Evolutionary conservation across 148 eudicot genomes (phyloP).

Genomic region (Rhododendron kiyosumense): DNA sequence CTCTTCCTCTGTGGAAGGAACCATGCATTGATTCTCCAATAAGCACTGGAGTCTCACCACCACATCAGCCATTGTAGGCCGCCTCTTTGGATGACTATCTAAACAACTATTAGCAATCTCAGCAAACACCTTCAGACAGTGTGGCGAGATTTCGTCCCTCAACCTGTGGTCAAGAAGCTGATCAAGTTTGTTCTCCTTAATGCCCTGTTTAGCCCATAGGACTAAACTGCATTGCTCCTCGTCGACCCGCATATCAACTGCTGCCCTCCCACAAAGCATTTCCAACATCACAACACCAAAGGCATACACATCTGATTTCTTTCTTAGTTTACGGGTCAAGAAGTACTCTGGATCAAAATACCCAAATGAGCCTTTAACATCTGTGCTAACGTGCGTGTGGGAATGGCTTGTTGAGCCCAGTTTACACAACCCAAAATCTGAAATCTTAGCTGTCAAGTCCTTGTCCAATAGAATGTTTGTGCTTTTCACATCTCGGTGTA

Average conservation of each 20-base stretch:
- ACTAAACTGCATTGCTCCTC: background rate
- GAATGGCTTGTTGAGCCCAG: constrained; percentile 12
- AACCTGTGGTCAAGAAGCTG: background rate
- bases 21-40: background rate
- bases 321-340: background rate
- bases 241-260: background rate
- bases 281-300: background rate
- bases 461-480: constrained; percentile 36
- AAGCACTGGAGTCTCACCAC: background rate
- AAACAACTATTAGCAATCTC: background rate
- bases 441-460: constrained; percentile 27
- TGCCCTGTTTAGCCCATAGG: background rate
- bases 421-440: constrained; percentile 32
- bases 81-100: background rate
- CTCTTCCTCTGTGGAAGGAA: background rate
- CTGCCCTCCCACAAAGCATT: background rate
- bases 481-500: constrained; percentile 29
- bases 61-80: constrained; percentile 5
- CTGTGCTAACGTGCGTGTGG: background rate
- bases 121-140: background rate
- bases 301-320: background rate
- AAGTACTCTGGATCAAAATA: background rate
- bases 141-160: background rate
- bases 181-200: background rate
- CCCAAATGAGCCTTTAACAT: background rate